phyloP scores from a whole-genome alignment of 352 stramenopile genomes.

The Aphanomyces euteiches region DNA sequence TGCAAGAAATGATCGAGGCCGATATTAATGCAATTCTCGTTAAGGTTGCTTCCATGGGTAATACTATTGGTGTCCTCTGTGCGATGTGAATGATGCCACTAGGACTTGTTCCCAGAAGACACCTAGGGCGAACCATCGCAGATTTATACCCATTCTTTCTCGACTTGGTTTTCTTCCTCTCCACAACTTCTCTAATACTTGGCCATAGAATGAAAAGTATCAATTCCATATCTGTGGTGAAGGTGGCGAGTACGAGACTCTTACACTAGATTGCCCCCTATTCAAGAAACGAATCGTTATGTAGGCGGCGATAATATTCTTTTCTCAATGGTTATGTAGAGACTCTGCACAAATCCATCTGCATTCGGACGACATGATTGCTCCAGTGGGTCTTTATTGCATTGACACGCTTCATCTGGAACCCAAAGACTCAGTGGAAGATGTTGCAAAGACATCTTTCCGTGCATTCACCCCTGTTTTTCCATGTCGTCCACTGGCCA shows the following conservation, averaged over 20 bases:
- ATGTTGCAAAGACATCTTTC: not conserved
- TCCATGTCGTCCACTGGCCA: not conserved
- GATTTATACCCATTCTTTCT: constrained; percentile 89
- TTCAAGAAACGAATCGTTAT: constrained; percentile 93
- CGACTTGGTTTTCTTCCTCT: constrained; percentile 48
- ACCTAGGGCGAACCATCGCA: constrained; percentile 80
- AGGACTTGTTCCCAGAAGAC: constrained; percentile 76
- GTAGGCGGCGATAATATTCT: constrained; percentile 37
- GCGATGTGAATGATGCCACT: not conserved
- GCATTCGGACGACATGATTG: constrained; percentile 89
- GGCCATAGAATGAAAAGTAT: constrained; percentile 87
- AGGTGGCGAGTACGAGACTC: constrained; percentile 99
- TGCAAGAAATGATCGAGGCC: constrained; percentile 94
- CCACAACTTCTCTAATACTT: not conserved
- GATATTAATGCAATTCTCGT: constrained; percentile 94
- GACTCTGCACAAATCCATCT: constrained; percentile 91
- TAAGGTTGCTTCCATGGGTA: constrained; percentile 92
- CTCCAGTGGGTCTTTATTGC: constrained; percentile 89
- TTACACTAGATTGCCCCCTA: constrained; percentile 96
- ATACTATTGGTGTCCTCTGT: not conserved
- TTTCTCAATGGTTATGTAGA: constrained; percentile 35
- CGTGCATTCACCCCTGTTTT: no score
- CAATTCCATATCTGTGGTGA: constrained; percentile 98
- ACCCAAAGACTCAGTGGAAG: constrained; percentile 54
- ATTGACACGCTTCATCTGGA: constrained; percentile 89